phyloP scores from a whole-genome alignment of 306 rosid species.

The Pterocarpus santalinus region DNA sequence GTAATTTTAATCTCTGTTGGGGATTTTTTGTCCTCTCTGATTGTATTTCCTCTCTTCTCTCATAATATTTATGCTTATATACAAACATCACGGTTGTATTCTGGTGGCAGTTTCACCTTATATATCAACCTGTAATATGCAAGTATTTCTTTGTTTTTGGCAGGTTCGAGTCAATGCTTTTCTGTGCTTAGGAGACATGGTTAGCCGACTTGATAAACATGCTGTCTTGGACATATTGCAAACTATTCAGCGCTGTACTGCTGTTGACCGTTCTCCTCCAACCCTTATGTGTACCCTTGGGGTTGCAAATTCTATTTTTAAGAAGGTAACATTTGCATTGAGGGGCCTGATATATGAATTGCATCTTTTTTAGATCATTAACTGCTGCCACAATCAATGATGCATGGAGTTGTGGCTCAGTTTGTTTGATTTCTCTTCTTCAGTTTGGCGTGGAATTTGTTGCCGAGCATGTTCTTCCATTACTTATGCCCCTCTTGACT shows the following conservation, averaged over 20 bases:
- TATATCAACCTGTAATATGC: conserved; percentile 18
- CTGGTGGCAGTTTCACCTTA: conserved; percentile 16
- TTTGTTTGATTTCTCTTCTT: conserved; percentile 50
- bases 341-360: conserved; percentile 24
- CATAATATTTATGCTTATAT: too few relatives aligned
- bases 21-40: too few relatives aligned
- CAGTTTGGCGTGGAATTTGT: conserved; percentile 96
- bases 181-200: conserved; percentile 90
- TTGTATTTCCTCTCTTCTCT: too few relatives aligned
- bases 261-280: conserved; percentile 95
- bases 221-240: conserved; percentile 86
- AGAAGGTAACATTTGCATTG: conserved; percentile 67
- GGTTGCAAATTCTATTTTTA: conserved; percentile 90
- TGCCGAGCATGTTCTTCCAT: conserved; percentile 96
- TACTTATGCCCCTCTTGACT: conserved; percentile 80
- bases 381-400: conserved; percentile 27
- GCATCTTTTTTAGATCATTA: conserved; percentile 19
- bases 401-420: conserved; percentile 35
- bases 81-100: not conserved
- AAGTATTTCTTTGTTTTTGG: conserved; percentile 42
- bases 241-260: conserved; percentile 97
- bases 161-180: conserved; percentile 99
- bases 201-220: conserved; percentile 81
- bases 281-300: conserved; percentile 99
- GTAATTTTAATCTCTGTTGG: too few relatives aligned